Conservation (phyloP, 306 rosid genomes). For the Inga leiocalycina region DNA sequence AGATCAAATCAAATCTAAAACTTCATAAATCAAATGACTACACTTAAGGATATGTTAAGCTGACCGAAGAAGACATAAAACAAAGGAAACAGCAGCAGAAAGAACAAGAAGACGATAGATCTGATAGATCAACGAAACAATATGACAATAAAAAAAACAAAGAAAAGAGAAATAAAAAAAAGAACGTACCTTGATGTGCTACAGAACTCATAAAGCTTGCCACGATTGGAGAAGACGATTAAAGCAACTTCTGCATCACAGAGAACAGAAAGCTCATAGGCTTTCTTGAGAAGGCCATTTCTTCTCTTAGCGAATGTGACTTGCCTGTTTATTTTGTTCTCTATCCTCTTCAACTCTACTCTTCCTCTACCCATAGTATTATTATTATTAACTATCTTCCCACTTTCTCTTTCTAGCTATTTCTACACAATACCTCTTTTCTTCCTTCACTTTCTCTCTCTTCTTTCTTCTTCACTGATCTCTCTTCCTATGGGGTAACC, state of each 20-base stretch:
- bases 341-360: constrained; percentile 93
- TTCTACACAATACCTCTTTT: constrained; percentile 14
- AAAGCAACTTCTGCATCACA: constrained; percentile 97
- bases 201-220: constrained; percentile 92
- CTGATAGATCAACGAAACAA: neutral
- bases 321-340: constrained; percentile 98
- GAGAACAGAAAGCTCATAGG: constrained; percentile 88
- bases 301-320: constrained; percentile 93
- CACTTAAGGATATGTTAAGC: neutral
- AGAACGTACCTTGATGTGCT: constrained; percentile 65
- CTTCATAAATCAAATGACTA: neutral
- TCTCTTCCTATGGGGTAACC: constrained; percentile 36
- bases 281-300: constrained; percentile 91
- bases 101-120: constrained; percentile 16
- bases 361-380: constrained; percentile 82
- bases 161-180: neutral
- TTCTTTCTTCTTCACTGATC: neutral
- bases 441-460: constrained; percentile 6
- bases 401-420: constrained; percentile 17
- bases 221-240: constrained; percentile 87
- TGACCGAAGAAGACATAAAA: neutral
- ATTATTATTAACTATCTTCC: neutral
- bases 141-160: neutral
- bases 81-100: neutral
- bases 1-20: constrained; percentile 27